Conservation (phyloP, 306 rosid genomes). For the Lathyrus oleraceus region DNA sequence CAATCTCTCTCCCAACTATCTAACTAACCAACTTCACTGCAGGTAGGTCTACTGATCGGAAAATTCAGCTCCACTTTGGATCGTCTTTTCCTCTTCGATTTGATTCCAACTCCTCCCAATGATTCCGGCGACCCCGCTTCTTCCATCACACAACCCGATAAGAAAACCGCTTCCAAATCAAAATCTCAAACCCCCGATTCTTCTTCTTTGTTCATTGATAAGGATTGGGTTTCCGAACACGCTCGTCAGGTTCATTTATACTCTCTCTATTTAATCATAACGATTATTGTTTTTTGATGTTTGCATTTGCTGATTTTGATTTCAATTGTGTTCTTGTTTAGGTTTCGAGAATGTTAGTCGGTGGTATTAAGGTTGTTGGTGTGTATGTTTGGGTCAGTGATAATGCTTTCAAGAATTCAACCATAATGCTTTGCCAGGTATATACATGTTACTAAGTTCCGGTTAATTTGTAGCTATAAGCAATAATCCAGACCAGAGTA, state of each 20-base stretch:
- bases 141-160: conserved; percentile 58
- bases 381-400: conserved; percentile 73
- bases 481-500: no score
- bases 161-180: conserved; percentile 45
- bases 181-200: conserved; percentile 58
- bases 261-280: neutral
- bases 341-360: conserved; percentile 81
- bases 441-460: neutral
- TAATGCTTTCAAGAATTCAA: conserved; percentile 75
- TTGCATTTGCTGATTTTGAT: neutral
- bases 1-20: neutral
- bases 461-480: neutral
- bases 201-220: conserved; percentile 63
- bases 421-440: conserved; percentile 71
- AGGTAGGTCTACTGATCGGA: conserved; percentile 86
- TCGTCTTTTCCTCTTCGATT: conserved; percentile 75
- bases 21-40: conserved; percentile 22
- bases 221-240: conserved; percentile 90
- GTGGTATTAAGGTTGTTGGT: conserved; percentile 84
- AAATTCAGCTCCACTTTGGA: conserved; percentile 67
- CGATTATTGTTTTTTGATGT: neutral
- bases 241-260: conserved; percentile 58
- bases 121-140: conserved; percentile 70
- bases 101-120: conserved; percentile 75
- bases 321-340: neutral